Evolutionary conservation across 257 asterid genomes (phyloP).

Genomic region (Forsythia viridissima): DNA sequence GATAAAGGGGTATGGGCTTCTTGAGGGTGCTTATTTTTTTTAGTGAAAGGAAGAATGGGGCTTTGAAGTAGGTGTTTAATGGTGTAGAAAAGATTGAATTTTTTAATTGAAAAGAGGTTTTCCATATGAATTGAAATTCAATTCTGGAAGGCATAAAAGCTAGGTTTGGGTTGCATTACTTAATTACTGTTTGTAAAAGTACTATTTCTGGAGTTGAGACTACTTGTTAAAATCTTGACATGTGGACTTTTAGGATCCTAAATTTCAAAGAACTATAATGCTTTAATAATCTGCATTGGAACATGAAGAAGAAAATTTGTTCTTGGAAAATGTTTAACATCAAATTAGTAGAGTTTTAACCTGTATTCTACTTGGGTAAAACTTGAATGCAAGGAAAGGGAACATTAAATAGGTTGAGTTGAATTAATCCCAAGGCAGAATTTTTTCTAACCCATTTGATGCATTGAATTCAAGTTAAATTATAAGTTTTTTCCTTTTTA

Average conservation of each 20-base stretch:
- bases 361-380: background rate
- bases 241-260: no score
- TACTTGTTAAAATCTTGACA: no score
- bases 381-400: background rate
- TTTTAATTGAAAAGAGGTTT: background rate
- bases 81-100: background rate
- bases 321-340: background rate
- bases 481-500: no score
- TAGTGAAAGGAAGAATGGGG: background rate
- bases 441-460: no score
- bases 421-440: background rate
- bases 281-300: background rate
- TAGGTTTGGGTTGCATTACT: background rate
- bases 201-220: no score
- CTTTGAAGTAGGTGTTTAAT: background rate
- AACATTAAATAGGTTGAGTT: background rate
- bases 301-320: background rate
- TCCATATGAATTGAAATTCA: background rate
- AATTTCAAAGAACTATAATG: background rate
- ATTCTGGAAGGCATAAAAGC: background rate
- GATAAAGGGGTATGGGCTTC: background rate
- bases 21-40: background rate
- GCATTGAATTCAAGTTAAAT: no score
- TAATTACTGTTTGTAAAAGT: no score
- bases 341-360: background rate